phyloP scores from a whole-genome alignment of 208 protist genomes.

The Wallacemonas sp. region DNA sequence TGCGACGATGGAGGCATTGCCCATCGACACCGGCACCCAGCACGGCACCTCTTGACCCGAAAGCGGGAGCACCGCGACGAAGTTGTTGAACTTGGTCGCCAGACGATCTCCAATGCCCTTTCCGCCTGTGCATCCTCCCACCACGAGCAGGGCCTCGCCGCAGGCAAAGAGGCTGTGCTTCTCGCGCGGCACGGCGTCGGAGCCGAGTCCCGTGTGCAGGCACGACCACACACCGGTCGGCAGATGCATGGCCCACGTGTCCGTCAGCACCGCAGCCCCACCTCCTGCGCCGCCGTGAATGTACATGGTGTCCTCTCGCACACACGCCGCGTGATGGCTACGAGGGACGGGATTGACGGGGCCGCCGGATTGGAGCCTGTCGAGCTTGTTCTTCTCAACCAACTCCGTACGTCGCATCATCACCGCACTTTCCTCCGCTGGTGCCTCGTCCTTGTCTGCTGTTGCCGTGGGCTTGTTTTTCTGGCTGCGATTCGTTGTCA shows the following conservation, averaged over 20 bases:
- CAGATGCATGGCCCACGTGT: conserved; percentile 77
- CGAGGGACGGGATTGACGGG: conserved; percentile 30
- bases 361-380: not conserved
- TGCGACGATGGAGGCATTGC: conserved; percentile 68
- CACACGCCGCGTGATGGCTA: conserved; percentile 65
- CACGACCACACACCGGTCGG: conserved; percentile 50
- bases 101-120: conserved; percentile 30
- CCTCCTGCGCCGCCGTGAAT: conserved; percentile 65
- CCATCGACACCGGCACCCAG: conserved; percentile 83
- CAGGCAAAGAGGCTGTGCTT: conserved; percentile 69
- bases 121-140: conserved; percentile 69
- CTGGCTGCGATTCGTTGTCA: conserved; percentile 12
- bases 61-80: conserved; percentile 64
- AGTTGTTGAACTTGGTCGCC: conserved; percentile 66
- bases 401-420: not conserved
- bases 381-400: not conserved
- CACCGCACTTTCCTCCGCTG: not conserved
- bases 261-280: conserved; percentile 32
- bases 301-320: conserved; percentile 54
- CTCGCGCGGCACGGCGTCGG: conserved; percentile 66
- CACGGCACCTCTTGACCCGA: conserved; percentile 33
- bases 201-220: conserved; percentile 58
- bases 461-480: not conserved
- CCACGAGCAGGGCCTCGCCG: conserved; percentile 64
- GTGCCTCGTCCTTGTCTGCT: not conserved